Percentiles rank a stretch among this genome's conserved stretches.
Evolutionary conservation across 176 grass and related monocot species (phyloP).

Genomic region (Oryza officinalis): DNA sequence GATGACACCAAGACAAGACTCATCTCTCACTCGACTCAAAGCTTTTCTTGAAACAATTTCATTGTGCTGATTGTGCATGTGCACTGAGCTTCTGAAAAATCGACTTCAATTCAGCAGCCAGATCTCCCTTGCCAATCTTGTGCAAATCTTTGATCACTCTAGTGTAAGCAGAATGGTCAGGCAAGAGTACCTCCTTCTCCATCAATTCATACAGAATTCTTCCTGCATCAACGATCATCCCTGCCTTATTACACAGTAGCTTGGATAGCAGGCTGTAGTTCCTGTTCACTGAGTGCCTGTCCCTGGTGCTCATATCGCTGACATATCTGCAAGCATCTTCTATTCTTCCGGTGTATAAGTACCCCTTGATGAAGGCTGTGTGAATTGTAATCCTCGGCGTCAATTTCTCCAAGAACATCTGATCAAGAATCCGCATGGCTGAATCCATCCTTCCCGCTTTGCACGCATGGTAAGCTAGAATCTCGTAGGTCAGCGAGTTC

Average conservation of each 20-base stretch:
- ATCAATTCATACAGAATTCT: conserved; percentile 77
- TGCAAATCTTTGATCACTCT: conserved; percentile 67
- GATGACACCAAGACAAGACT: background rate
- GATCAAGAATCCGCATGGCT: conserved; percentile 54
- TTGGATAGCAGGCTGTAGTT: conserved; percentile 77
- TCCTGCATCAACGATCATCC: conserved; percentile 56
- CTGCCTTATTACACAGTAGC: conserved; percentile 49
- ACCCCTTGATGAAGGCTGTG: conserved; percentile 79
- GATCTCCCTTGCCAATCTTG: conserved; percentile 49
- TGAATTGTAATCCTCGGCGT: conserved; percentile 66
- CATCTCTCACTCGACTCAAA: background rate
- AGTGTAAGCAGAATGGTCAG: conserved; percentile 65
- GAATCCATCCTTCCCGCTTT: conserved; percentile 64
- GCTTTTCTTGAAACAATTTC: background rate
- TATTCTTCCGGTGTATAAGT: conserved; percentile 46
- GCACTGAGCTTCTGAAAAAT: conserved; percentile 51
- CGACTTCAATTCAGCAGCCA: conserved; percentile 63
- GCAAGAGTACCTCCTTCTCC: conserved; percentile 68
- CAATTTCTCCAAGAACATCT: conserved; percentile 60
- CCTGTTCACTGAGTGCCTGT: conserved; percentile 56
- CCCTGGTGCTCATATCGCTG: conserved; percentile 56
- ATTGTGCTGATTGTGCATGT: conserved; percentile 20
- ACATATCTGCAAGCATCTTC: conserved; percentile 70
- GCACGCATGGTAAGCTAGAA: conserved; percentile 69
- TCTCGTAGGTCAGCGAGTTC: conserved; percentile 59